Conservation (phyloP, 345 rosid species). For the Capsella bursapastoris region DNA sequence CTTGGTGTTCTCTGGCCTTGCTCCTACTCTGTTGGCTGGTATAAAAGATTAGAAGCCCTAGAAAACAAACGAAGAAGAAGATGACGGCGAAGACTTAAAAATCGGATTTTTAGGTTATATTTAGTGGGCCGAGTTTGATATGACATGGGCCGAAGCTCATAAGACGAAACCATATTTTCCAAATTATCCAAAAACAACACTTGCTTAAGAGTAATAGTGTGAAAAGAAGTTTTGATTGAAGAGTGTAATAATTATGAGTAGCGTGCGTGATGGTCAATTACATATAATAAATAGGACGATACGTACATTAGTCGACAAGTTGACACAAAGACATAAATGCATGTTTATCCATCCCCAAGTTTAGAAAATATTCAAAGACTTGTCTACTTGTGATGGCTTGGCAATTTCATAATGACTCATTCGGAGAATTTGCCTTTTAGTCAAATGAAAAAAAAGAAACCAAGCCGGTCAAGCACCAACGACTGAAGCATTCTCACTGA, state of each 20-base stretch:
- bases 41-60: constrained; percentile 32
- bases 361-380: background rate
- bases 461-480: constrained; percentile 17
- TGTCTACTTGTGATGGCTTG: background rate
- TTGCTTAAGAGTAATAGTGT: background rate
- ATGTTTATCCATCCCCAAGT: constrained; percentile 15
- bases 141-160: background rate
- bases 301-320: constrained; percentile 2
- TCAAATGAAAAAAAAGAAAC: constrained; percentile 7
- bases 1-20: constrained; percentile 18
- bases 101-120: constrained; percentile 23
- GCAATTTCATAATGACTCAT: background rate
- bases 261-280: constrained; percentile 8
- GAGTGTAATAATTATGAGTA: constrained; percentile 23
- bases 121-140: background rate
- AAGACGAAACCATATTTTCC: background rate
- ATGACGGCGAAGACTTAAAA: constrained; percentile 22
- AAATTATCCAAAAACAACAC: background rate
- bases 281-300: constrained; percentile 30
- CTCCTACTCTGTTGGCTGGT: background rate
- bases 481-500: background rate
- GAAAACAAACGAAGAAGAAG: background rate
- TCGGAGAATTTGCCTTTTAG: constrained; percentile 1
- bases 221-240: background rate
- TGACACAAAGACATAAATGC: constrained; percentile 34